These are phyloP conservation scores for Venturia aucupariae DNA, from an alignment of 2,329 filamentous ascomycete species.

Conservation along the genomic window DNA sequence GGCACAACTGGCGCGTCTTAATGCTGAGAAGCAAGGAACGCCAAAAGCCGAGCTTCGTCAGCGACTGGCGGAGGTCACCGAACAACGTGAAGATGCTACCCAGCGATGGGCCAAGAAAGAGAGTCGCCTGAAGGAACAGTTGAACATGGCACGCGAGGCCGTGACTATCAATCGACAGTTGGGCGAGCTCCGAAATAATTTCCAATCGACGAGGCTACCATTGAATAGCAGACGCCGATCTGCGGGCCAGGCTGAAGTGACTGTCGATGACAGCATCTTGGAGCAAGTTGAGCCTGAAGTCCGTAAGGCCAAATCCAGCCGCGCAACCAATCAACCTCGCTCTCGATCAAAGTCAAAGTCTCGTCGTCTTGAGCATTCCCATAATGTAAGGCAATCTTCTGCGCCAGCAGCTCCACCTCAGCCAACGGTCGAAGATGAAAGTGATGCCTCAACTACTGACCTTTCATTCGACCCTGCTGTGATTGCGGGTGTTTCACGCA, in stretches of 20 bases:
- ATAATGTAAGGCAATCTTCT: constrained; percentile 13
- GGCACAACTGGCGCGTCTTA: constrained; percentile 22
- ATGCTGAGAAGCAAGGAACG: constrained; percentile 26
- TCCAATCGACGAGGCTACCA: not conserved
- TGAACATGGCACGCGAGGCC: constrained; percentile 7
- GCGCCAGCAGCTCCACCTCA: constrained; percentile 13
- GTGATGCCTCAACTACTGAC: constrained; percentile 32
- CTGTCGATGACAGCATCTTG: not conserved
- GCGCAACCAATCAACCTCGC: not conserved
- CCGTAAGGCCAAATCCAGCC: not conserved
- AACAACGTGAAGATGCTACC: constrained; percentile 6
- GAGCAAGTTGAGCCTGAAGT: not conserved
- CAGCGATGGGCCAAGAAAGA: constrained; percentile 13
- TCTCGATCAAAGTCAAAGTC: constrained; percentile 15
- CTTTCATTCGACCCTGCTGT: constrained; percentile 25
- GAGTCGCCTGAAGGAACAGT: constrained; percentile 1
- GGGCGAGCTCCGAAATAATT: not conserved
- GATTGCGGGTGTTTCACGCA: constrained; percentile 5
- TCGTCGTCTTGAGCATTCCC: not conserved
- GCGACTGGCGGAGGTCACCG: constrained; percentile 10
- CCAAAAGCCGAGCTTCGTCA: constrained; percentile 10
- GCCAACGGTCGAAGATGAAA: constrained; percentile 20
- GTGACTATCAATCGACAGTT: constrained; percentile 8
- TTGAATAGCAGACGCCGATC: constrained; percentile 1
- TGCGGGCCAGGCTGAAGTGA: constrained; percentile 7